phyloP scores from a whole-genome alignment of 2,329 filamentous ascomycete species.

The Thyridium curvatum region DNA sequence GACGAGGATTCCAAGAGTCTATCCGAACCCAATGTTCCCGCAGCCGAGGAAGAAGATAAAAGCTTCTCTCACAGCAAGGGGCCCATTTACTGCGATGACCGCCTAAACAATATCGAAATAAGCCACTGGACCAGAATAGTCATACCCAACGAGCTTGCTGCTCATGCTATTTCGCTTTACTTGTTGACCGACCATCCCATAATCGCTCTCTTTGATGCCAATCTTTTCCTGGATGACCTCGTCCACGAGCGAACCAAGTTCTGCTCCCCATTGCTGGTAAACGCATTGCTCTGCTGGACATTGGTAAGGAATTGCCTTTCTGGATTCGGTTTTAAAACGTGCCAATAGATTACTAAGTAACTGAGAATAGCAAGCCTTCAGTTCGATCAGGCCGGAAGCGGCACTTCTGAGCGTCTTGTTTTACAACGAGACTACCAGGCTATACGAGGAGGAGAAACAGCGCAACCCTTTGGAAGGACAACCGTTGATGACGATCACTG shows the following conservation, averaged over 20 bases:
- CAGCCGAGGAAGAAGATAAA: too few species aligned
- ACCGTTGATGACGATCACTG: not conserved
- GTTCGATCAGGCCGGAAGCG: not conserved
- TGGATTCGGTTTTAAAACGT: too few species aligned
- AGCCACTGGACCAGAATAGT: conserved; percentile 8
- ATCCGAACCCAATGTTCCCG: too few species aligned
- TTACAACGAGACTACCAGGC: not conserved
- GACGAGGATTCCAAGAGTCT: too few species aligned
- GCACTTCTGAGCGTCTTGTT: not conserved
- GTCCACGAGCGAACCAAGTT: conserved; percentile 1
- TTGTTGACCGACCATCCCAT: conserved; percentile 8
- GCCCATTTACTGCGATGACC: not conserved
- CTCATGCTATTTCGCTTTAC: conserved; percentile 7
- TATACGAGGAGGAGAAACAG: not conserved
- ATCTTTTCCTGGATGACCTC: conserved; percentile 9
- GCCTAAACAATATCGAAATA: conserved; percentile 1
- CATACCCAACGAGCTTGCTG: conserved; percentile 7
- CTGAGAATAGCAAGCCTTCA: conserved; percentile 2
- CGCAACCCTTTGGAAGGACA: not conserved
- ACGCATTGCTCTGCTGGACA: conserved; percentile 4
- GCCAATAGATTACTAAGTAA: too few species aligned
- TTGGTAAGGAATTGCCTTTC: conserved; percentile 7
- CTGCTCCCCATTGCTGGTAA: conserved; percentile 6
- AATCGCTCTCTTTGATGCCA: conserved; percentile 7
- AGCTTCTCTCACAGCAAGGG: too few species aligned